These are phyloP conservation scores for Dictyostelium citrinum DNA, from an alignment of 78 protist genomes.

Conservation along the genomic window DNA sequence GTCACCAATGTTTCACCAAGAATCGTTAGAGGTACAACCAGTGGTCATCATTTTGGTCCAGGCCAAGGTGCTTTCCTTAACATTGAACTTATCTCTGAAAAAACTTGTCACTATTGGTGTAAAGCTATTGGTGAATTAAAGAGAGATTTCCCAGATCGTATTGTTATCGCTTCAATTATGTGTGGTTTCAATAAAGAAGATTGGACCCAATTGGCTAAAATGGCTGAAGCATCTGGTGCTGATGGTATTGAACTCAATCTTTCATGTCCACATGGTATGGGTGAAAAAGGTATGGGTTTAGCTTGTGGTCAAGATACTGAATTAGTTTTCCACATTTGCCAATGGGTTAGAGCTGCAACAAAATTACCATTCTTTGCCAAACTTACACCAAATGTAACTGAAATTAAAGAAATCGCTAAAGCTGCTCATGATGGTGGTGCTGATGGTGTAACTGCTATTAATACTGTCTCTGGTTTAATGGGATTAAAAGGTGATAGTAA, in stretches of 20 bases:
- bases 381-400: constrained; percentile 97
- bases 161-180: constrained; percentile 94
- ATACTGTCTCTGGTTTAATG: constrained; percentile 91
- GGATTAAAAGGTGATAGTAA: constrained; percentile 78
- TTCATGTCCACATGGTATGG: constrained; percentile 98
- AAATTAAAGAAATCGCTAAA: constrained; percentile 86
- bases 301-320: constrained; percentile 96
- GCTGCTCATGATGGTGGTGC: constrained; percentile 97
- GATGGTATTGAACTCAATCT: constrained; percentile 96
- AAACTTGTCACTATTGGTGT: constrained; percentile 95
- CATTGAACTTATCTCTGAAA: constrained; percentile 96
- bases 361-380: constrained; percentile 96
- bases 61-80: constrained; percentile 95
- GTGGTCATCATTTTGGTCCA: constrained; percentile 90
- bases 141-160: constrained; percentile 88
- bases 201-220: constrained; percentile 90
- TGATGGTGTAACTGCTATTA: constrained; percentile 95
- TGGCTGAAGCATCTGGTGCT: constrained; percentile 89
- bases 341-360: constrained; percentile 89
- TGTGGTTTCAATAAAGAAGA: constrained; percentile 90
- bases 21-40: constrained; percentile 91
- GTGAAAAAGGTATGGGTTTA: constrained; percentile 95
- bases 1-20: constrained; percentile 95
- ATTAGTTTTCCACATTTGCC: constrained; percentile 88
- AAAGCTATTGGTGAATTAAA: constrained; percentile 89